Base-by-base conservation (phyloP, 2,329 filamentous ascomycete species). In the Pseudogymnoascus sp. region DNA sequence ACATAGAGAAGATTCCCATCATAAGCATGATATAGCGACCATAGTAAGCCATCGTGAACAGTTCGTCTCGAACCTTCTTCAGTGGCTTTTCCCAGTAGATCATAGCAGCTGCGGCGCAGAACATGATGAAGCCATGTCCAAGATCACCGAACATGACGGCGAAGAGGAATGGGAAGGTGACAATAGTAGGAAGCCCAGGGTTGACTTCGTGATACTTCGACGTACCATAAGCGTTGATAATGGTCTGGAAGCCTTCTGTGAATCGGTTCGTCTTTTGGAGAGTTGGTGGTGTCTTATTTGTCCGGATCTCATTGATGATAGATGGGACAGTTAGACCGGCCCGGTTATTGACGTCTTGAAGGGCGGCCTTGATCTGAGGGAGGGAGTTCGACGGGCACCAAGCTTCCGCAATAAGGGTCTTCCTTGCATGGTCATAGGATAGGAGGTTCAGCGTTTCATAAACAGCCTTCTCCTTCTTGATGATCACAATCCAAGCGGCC, bases 121-220 rank as follows among this genome's bases (percentile, higher is more conserved):
- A 83, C 90, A 99, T 96, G 76, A 99, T 90, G 69, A 88, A 77
- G 69, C 93, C 95, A 74, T 99, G 95, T 62, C 95, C 96, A 65
- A 96, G 88, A 77, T 99, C 95, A 81, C 95, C 96, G 75, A 99
- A 99, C 95, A 99, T 99, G 85, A 99, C 95, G 61, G 95, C 95
- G 75, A 99, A 99, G 67, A 99, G 82, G 82, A 99, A 99, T n/a
- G 96, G 95, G 78, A 99, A 99, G 5, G 95, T 99, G 68, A 99
- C 88, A 69, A 98, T 92, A 62, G 96, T 95, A 39, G 93, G 93
- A 21, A 99, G 83, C 67, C 92, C 93, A 64, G 95, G 95, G 78
- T 99, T 99, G 76, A 97, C 90, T 79, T 99, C 95, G 70, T 90
- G 90, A 78, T 99, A 99, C 69, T 96, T 98, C 66, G 95, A 90